phyloP scores from a whole-genome alignment of 2,329 filamentous ascomycete species.

The Purpureocillium lavendulum region DNA sequence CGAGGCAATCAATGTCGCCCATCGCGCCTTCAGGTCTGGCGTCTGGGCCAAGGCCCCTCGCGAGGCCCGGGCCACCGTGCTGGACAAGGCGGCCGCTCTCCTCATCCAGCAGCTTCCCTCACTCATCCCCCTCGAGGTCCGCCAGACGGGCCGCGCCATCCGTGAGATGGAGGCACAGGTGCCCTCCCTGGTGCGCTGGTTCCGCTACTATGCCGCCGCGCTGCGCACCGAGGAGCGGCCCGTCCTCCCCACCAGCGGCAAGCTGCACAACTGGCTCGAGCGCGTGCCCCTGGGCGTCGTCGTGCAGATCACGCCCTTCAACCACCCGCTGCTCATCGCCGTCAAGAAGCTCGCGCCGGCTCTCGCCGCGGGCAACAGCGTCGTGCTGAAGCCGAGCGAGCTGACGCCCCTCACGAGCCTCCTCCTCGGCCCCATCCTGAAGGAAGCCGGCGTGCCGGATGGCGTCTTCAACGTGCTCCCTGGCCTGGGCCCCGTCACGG shows the following conservation, averaged over 20 bases:
- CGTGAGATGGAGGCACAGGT: constrained; percentile 66
- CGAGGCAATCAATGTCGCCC: constrained; percentile 33
- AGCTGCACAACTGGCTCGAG: constrained; percentile 48
- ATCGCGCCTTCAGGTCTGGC: constrained; percentile 56
- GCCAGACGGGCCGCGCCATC: constrained; percentile 58
- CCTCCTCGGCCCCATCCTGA: constrained; percentile 48
- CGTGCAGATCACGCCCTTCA: constrained; percentile 48
- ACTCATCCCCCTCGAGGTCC: constrained; percentile 56
- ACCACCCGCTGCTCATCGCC: constrained; percentile 49
- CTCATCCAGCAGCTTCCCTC: constrained; percentile 42
- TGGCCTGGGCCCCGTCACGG: constrained; percentile 44
- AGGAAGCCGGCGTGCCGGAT: constrained; percentile 60
- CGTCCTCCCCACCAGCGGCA: constrained; percentile 56
- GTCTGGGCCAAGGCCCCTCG: constrained; percentile 55
- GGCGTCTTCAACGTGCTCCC: constrained; percentile 59
- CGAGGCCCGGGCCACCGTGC: constrained; percentile 50
- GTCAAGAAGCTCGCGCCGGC: constrained; percentile 55
- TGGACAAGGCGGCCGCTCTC: constrained; percentile 50
- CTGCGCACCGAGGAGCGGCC: constrained; percentile 59
- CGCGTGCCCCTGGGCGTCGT: constrained; percentile 50
- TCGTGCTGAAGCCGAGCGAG: constrained; percentile 56
- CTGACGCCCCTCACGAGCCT: constrained; percentile 55
- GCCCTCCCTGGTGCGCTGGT: constrained; percentile 58
- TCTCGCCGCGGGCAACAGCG: constrained; percentile 48
- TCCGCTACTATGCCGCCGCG: constrained; percentile 61